These are phyloP conservation scores for Candolleomyces eurysporus DNA, from an alignment of 768 basidiomycete species.

Conservation along the genomic window DNA sequence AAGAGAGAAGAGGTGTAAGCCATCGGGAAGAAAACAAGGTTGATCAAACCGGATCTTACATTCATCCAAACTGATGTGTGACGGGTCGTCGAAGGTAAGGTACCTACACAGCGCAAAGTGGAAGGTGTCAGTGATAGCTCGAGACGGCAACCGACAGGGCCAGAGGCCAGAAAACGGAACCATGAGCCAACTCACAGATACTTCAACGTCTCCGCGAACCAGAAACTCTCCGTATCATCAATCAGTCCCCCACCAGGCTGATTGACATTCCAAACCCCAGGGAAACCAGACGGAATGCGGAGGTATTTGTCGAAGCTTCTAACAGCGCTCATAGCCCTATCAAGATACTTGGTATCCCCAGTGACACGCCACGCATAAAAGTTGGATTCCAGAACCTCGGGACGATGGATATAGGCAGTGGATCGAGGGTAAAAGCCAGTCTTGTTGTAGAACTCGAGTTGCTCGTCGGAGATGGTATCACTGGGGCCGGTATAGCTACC, in stretches of 20 bases:
- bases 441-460: constrained; percentile 67
- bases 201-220: constrained; percentile 77
- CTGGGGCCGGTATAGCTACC: constrained; percentile 59
- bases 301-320: constrained; percentile 59
- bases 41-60: constrained; percentile 37
- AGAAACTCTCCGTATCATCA: constrained; percentile 69
- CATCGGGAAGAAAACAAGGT: background rate
- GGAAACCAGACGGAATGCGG: constrained; percentile 41
- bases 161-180: background rate
- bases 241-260: constrained; percentile 32
- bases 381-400: constrained; percentile 78
- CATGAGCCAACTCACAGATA: constrained; percentile 49
- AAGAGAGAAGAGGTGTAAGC: background rate
- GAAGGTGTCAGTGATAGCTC: no score
- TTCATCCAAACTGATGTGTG: constrained; percentile 59
- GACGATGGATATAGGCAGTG: constrained; percentile 61
- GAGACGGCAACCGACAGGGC: no score
- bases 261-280: constrained; percentile 58
- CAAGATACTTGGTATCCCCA: constrained; percentile 64
- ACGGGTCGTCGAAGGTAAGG: constrained; percentile 72
- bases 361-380: constrained; percentile 78
- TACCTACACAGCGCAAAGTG: constrained; percentile 38
- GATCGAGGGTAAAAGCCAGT: constrained; percentile 12
- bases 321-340: constrained; percentile 60
- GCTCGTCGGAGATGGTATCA: constrained; percentile 45